Conservation (phyloP, 1,284 basidiomycete genomes). For the Cutaneotrichosporon cavernicola region DNA sequence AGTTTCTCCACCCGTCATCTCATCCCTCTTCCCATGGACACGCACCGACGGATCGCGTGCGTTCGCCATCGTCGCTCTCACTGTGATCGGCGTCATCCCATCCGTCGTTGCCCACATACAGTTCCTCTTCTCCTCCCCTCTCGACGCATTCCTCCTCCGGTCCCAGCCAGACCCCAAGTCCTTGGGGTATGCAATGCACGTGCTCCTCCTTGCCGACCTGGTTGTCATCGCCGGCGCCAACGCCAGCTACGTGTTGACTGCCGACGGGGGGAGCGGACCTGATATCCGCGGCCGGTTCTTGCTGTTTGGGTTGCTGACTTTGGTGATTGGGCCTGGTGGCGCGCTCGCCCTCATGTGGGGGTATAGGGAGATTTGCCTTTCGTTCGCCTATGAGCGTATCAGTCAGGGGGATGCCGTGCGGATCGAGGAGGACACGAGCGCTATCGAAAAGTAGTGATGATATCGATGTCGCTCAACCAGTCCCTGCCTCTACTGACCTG, state of each 20-base stretch:
- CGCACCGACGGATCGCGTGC: not conserved
- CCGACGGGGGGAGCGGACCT: not conserved
- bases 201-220: not conserved
- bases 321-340: not conserved
- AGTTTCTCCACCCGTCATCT: not conserved
- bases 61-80: not conserved
- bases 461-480: not conserved
- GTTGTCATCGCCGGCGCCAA: not conserved
- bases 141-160: not conserved
- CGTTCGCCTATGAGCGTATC: constrained; percentile 5
- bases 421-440: constrained; percentile 3
- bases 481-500: too few species aligned
- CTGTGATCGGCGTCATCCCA: not conserved
- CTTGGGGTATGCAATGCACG: not conserved
- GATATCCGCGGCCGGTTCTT: constrained; percentile 3
- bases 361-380: not conserved
- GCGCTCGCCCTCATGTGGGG: constrained; percentile 4
- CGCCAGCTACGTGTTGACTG: not conserved
- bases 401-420: not conserved
- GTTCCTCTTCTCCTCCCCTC: not conserved
- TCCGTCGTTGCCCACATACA: not conserved
- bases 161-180: not conserved
- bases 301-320: not conserved
- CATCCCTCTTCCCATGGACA: not conserved
- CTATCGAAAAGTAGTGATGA: not conserved